Conservation (phyloP, 768 basidiomycete species). For the Punctularia strigosozonata region DNA sequence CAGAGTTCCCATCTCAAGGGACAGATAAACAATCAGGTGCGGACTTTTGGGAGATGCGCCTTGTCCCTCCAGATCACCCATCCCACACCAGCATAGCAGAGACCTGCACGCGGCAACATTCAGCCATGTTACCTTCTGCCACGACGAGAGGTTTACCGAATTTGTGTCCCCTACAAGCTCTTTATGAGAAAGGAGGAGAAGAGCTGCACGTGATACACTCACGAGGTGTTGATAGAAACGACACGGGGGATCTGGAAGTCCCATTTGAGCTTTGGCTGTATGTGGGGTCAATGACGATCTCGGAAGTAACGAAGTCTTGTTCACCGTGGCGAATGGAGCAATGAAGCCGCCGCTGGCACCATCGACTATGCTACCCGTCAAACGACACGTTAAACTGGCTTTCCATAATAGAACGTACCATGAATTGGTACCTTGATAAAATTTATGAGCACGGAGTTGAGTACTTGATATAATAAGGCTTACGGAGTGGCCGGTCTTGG, state of each 20-base stretch:
- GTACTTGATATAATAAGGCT: conserved; percentile 12
- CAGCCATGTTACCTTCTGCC: too few species aligned
- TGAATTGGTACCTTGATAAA: too few species aligned
- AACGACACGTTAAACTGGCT: too few species aligned
- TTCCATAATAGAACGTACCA: too few species aligned
- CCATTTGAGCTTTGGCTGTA: conserved; percentile 38
- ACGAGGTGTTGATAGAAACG: conserved; percentile 43
- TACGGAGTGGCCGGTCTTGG: conserved; percentile 27
- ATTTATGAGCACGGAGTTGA: too few species aligned
- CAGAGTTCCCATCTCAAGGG: too few species aligned
- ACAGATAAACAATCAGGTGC: too few species aligned
- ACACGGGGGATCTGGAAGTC: conserved; percentile 51
- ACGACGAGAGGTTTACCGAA: too few species aligned
- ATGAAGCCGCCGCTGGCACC: conserved; percentile 53
- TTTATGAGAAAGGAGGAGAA: not conserved
- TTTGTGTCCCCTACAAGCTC: conserved; percentile 35
- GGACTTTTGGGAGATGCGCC: conserved; percentile 45
- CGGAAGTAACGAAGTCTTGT: not conserved
- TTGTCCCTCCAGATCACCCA: conserved; percentile 55
- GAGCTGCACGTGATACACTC: not conserved
- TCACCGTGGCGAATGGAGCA: conserved; percentile 40
- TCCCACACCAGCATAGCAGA: conserved; percentile 46
- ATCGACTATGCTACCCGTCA: conserved; percentile 27
- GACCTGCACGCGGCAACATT: too few species aligned
- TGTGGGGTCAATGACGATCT: conserved; percentile 15